phyloP scores from a whole-genome alignment of 768 basidiomycete genomes.

The Leccinum aurantiacum region DNA sequence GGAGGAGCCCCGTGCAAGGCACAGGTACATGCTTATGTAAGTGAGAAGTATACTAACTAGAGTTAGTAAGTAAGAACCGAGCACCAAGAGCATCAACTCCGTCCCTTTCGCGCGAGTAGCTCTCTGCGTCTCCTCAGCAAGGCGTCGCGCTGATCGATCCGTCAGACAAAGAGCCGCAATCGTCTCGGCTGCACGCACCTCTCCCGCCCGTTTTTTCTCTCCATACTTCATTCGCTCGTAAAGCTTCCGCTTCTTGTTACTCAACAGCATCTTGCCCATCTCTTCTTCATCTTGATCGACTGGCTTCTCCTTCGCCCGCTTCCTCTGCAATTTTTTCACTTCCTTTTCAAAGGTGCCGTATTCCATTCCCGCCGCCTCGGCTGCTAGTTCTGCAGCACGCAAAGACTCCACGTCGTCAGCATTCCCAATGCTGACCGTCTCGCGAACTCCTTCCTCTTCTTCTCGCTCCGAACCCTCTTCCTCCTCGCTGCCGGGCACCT shows the following conservation, averaged over 20 bases:
- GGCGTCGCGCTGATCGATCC: conserved; percentile 49
- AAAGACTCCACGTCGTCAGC: conserved; percentile 63
- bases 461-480: conserved; percentile 24
- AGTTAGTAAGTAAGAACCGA: background rate
- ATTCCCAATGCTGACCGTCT: conserved; percentile 32
- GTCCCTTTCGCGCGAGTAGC: conserved; percentile 44
- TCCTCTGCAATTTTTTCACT: conserved; percentile 58
- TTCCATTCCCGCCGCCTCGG: conserved; percentile 85
- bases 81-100: background rate
- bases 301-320: conserved; percentile 34
- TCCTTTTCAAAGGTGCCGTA: conserved; percentile 77
- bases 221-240: conserved; percentile 93
- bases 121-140: conserved; percentile 59
- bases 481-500: conserved; percentile 30
- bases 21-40: background rate
- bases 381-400: conserved; percentile 87
- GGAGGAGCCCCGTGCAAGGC: background rate
- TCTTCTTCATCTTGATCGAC: conserved; percentile 59
- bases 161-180: conserved; percentile 10
- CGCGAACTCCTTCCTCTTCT: conserved; percentile 29
- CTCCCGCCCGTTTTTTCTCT: conserved; percentile 69
- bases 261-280: conserved; percentile 98
- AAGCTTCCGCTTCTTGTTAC: conserved; percentile 89
- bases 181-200: conserved; percentile 54
- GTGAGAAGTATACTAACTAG: background rate